Percentiles rank a stretch among this genome's conserved stretches.
These are phyloP conservation scores for Oryza longistaminata DNA, from an alignment of 176 grass and related monocot genomes.

Conservation along the genomic window DNA sequence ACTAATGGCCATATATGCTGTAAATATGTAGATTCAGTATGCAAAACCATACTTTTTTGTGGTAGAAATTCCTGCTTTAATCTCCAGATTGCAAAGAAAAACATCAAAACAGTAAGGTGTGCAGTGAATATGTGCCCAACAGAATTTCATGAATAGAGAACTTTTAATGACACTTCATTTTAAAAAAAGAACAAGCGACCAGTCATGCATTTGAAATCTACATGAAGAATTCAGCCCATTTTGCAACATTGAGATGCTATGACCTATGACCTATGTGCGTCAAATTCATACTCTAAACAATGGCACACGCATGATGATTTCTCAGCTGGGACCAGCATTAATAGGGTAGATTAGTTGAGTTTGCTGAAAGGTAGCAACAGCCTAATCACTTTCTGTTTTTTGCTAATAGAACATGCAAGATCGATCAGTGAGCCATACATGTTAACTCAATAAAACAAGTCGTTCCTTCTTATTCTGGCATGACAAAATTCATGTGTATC, in stretches of 20 bases:
- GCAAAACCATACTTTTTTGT: too few relatives aligned
- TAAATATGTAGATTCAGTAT: too few relatives aligned
- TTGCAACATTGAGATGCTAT: neutral
- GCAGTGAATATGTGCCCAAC: neutral
- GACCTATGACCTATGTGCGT: neutral
- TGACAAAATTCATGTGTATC: neutral
- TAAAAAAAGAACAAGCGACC: neutral
- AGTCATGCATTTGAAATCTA: neutral
- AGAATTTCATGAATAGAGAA: neutral
- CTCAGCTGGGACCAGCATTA: neutral
- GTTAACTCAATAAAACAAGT: neutral
- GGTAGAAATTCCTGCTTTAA: too few relatives aligned
- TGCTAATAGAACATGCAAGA: neutral
- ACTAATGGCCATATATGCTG: too few relatives aligned
- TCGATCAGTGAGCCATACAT: neutral
- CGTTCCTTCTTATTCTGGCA: neutral
- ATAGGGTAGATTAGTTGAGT: neutral
- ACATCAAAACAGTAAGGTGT: too few relatives aligned
- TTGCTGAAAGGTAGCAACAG: neutral
- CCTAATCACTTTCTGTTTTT: neutral
- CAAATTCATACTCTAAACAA: neutral
- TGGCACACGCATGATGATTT: neutral
- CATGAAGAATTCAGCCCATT: neutral
- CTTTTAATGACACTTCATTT: neutral
- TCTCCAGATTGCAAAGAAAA: too few relatives aligned